Percentiles rank a stretch among this genome's conserved stretches.
These are phyloP conservation scores for Talaromyces sp. DNA, from an alignment of 2,329 filamentous ascomycete genomes.

Conservation along the genomic window DNA sequence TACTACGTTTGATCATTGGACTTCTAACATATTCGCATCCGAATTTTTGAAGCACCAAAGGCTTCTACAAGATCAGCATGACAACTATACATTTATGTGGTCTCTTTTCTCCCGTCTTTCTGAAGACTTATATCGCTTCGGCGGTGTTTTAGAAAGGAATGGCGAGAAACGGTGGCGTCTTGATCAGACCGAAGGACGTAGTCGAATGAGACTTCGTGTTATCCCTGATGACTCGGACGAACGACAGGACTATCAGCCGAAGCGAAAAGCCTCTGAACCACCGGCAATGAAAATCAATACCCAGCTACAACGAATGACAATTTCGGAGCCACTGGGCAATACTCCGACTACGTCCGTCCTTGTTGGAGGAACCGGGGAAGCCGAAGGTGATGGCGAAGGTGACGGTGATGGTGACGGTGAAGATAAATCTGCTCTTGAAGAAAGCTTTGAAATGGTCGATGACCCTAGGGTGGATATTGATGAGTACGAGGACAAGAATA, in stretches of 20 bases:
- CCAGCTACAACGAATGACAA: constrained; percentile 37
- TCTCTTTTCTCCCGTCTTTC: constrained; percentile 76
- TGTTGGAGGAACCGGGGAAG: constrained; percentile 32
- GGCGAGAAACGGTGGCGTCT: constrained; percentile 77
- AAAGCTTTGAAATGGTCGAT: constrained; percentile 94
- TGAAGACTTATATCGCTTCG: constrained; percentile 71
- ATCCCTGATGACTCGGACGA: constrained; percentile 70
- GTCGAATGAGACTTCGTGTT: constrained; percentile 87
- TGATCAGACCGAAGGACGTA: constrained; percentile 91
- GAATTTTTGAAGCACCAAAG: constrained; percentile 91
- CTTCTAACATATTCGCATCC: constrained; percentile 89
- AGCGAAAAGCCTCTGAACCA: constrained; percentile 64
- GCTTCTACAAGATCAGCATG: constrained; percentile 85
- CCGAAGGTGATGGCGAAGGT: constrained; percentile 25
- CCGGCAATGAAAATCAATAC: constrained; percentile 47
- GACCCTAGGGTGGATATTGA: constrained; percentile 84
- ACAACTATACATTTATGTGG: constrained; percentile 75
- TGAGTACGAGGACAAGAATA: constrained; percentile 93
- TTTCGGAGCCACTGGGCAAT: constrained; percentile 41
- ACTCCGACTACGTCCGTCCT: constrained; percentile 30
- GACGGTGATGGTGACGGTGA: constrained; percentile 29
- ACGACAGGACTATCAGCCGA: constrained; percentile 77
- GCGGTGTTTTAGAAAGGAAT: constrained; percentile 71
- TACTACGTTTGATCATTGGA: constrained; percentile 82
- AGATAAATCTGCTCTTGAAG: constrained; percentile 58